These are phyloP conservation scores for Poterioochromonas sp. DNA, from an alignment of 352 stramenopile species.

Conservation along the genomic window DNA sequence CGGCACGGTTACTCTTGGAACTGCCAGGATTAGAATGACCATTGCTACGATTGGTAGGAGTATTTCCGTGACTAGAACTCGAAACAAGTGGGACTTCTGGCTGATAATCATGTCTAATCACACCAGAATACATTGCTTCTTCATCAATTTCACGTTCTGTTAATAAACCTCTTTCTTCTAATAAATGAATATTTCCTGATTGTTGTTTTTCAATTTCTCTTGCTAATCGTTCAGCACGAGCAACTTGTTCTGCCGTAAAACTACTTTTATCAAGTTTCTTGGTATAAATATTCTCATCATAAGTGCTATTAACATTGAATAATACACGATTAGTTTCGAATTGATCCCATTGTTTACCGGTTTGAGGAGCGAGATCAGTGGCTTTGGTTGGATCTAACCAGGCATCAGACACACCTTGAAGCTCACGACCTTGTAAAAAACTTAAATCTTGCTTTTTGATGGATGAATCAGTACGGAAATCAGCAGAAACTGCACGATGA, in stretches of 20 bases:
- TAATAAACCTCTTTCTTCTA: conserved; percentile 79
- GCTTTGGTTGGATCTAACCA: background rate
- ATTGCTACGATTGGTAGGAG: background rate
- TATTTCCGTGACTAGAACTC: background rate
- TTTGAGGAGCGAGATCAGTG: background rate
- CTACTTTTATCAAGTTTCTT: conserved; percentile 85
- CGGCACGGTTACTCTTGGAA: background rate
- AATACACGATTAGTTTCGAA: conserved; percentile 90
- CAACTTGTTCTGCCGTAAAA: conserved; percentile 71
- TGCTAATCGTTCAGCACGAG: conserved; percentile 78
- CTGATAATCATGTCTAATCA: conserved; percentile 49
- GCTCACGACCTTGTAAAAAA: background rate
- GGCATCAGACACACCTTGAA: background rate
- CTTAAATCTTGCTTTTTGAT: background rate
- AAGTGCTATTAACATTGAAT: conserved; percentile 87
- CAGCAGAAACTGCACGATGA: background rate
- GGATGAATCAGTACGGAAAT: background rate
- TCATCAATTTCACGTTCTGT: conserved; percentile 76
- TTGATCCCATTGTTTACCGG: conserved; percentile 73
- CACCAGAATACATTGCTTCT: conserved; percentile 88
- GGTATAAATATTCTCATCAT: conserved; percentile 96
- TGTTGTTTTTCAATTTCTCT: conserved; percentile 83
- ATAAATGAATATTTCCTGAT: conserved; percentile 81
- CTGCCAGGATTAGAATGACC: background rate
- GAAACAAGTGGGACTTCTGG: background rate